These are phyloP conservation scores for Arabis hirsuta DNA, from an alignment of 345 rosid genomes.

Conservation along the genomic window DNA sequence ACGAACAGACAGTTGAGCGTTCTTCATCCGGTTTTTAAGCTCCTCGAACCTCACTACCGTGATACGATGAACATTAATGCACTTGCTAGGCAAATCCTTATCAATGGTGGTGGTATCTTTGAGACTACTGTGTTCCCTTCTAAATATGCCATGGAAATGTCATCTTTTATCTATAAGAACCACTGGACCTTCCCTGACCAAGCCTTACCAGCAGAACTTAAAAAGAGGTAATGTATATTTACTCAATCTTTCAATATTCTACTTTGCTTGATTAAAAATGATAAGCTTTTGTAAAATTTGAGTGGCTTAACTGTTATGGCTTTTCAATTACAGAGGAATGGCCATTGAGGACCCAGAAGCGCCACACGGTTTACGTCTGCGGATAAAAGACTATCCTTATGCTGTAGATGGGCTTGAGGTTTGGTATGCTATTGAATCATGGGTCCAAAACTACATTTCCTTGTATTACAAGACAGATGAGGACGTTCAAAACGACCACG, in stretches of 20 bases:
- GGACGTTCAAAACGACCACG: slow-evolving; percentile 51
- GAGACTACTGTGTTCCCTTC: slow-evolving; percentile 68
- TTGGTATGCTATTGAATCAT: slow-evolving; percentile 68
- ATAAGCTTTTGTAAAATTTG: no score
- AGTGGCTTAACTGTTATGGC: no score
- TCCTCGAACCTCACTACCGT: slow-evolving; percentile 78
- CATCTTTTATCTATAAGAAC: slow-evolving; percentile 55
- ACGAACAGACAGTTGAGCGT: slow-evolving; percentile 76
- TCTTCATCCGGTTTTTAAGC: slow-evolving; percentile 79
- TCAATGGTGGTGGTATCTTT: slow-evolving; percentile 65
- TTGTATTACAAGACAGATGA: slow-evolving; percentile 60
- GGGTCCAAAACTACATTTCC: slow-evolving; percentile 64
- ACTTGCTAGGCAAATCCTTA: slow-evolving; percentile 58
- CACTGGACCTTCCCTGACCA: slow-evolving; percentile 68
- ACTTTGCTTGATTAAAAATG: no score
- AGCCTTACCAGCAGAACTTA: slow-evolving; percentile 74
- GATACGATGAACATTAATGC: slow-evolving; percentile 85
- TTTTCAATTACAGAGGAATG: slow-evolving; percentile 66
- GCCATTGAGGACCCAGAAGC: slow-evolving; percentile 66
- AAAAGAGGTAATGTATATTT: slow-evolving; percentile 57
- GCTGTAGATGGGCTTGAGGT: slow-evolving; percentile 80
- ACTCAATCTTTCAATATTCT: background rate
- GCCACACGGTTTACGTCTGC: slow-evolving; percentile 58
- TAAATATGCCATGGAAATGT: slow-evolving; percentile 70
- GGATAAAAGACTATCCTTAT: slow-evolving; percentile 71